Conservation (phyloP, 805 yeast genomes). For the Myxozyma lipomycoides region DNA sequence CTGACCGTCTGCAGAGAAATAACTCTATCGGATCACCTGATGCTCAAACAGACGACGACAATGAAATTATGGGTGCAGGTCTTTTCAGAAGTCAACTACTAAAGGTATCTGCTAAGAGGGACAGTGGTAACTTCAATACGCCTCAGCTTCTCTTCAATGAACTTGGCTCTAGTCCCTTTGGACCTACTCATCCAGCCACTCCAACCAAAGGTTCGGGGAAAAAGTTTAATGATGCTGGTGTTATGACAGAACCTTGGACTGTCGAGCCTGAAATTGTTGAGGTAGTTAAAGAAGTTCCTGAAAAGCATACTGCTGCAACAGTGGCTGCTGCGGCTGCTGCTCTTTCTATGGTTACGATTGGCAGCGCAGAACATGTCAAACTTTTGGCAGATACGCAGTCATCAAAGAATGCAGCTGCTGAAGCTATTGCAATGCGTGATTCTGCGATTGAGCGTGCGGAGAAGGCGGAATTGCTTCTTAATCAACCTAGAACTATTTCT, state of each 20-base stretch:
- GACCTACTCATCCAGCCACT: constrained; percentile 1
- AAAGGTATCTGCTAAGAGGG: constrained; percentile 8
- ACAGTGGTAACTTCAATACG: constrained; percentile 22
- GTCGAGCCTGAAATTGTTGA: constrained; percentile 6
- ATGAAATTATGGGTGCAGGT: constrained; percentile 17
- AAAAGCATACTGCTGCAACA: not conserved
- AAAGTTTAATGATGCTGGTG: constrained; percentile 4
- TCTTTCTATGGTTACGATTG: constrained; percentile 23
- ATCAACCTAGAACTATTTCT: not conserved
- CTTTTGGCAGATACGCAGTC: constrained; percentile 9
- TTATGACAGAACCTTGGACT: constrained; percentile 18
- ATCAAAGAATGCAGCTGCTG: constrained; percentile 1
- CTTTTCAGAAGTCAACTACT: constrained; percentile 4
- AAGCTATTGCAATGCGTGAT: not conserved
- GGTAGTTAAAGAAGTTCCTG: constrained; percentile 4
- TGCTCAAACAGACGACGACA: constrained; percentile 20
- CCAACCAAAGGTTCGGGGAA: constrained; percentile 5
- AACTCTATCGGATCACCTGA: not conserved
- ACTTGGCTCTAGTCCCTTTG: constrained; percentile 19
- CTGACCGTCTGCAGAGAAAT: too few relatives aligned
- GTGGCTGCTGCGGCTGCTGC: constrained; percentile 13
- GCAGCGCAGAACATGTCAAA: constrained; percentile 26
- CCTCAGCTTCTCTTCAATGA: constrained; percentile 24
- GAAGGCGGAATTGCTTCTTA: not conserved
- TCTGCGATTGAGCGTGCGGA: not conserved